Evolutionary conservation across 2,329 filamentous ascomycete genomes (phyloP).

Genomic region (Aspergillus viridinutans): DNA sequence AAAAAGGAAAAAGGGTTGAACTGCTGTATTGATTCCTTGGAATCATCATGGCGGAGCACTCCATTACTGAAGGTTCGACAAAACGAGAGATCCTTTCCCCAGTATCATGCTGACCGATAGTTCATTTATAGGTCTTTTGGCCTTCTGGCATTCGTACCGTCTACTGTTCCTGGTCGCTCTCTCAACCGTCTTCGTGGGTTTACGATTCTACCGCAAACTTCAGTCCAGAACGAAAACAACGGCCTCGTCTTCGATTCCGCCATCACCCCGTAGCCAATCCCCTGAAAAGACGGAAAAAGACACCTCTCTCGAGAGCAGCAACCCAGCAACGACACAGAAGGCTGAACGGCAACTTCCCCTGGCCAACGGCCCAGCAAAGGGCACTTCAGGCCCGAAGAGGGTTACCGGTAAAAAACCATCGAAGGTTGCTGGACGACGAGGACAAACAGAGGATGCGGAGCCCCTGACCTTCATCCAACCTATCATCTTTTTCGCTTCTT

Average conservation of each 20-base stretch:
- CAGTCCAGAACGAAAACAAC: conserved; percentile 24
- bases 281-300: conserved; percentile 20
- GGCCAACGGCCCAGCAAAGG: conserved; percentile 11
- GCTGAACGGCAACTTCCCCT: background rate
- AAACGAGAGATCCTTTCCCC: background rate
- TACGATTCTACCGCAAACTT: conserved; percentile 21
- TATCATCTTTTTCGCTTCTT: conserved; percentile 82
- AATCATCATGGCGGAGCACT: conserved; percentile 9
- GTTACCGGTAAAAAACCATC: conserved; percentile 31
- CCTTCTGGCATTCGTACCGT: conserved; percentile 47
- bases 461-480: conserved; percentile 50
- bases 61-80: conserved; percentile 8
- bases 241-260: conserved; percentile 27
- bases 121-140: conserved; percentile 30
- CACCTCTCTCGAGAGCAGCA: background rate
- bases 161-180: conserved; percentile 41
- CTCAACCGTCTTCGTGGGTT: conserved; percentile 32
- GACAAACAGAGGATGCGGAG: conserved; percentile 12
- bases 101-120: background rate
- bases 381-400: conserved; percentile 27
- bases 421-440: conserved; percentile 24
- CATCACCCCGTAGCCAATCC: conserved; percentile 27
- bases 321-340: background rate
- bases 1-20: background rate
- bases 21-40: background rate